Base-by-base conservation (phyloP, 2,329 filamentous ascomycete genomes). In the Zasmidium citrigriseum region DNA sequence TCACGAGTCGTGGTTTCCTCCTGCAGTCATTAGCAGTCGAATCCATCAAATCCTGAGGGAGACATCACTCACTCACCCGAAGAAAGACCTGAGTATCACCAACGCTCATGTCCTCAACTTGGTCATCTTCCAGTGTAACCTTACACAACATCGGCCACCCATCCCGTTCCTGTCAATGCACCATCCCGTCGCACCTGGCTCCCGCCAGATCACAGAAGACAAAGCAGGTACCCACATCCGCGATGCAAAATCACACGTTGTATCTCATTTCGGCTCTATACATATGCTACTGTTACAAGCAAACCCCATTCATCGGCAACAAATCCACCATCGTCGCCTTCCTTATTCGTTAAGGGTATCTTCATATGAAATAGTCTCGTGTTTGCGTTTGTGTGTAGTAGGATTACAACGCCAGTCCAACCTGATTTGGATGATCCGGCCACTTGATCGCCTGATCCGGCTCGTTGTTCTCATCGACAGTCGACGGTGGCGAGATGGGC, bases 331-430 rank as follows among this genome's bases (percentile, higher is more conserved):
- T n/a, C 41, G 22, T 16, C 21, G 18, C 10, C 53, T 41, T 24
- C n/a, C 24, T 27, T 29, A 45, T 34, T 49, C 53, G 34, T 41
- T 29, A 50, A 52, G 54, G 57, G 57, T 60, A 61, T 61, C 51
- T 55, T 29, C 46, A 57, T 59, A 56, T 59, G 49, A 55, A 34
- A 46, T 55, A 53, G 34, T 16, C 18, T 11, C 18, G 34, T 48
- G 49, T 18, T 12, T 20, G 29, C 38, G 46, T 23, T 46, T 55
- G 22, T 18, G 27, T 22, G 21, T 10, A 24, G 25, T 23, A 22
- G 29, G 4, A 14, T 65, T 48, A 65, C 21, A 65, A 20, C 22
- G 63, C 63, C 55, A 65, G 50, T 12, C 63, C 63, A 5, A 65
- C 63, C 41, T 60, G 54, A 24, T 54, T 59, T 9, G 56, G 50